Evolutionary conservation across 2,329 filamentous ascomycete genomes (phyloP), one percentile per base, ranked within the genome.

Genomic region (Macroventuria anomochaeta): DNA sequence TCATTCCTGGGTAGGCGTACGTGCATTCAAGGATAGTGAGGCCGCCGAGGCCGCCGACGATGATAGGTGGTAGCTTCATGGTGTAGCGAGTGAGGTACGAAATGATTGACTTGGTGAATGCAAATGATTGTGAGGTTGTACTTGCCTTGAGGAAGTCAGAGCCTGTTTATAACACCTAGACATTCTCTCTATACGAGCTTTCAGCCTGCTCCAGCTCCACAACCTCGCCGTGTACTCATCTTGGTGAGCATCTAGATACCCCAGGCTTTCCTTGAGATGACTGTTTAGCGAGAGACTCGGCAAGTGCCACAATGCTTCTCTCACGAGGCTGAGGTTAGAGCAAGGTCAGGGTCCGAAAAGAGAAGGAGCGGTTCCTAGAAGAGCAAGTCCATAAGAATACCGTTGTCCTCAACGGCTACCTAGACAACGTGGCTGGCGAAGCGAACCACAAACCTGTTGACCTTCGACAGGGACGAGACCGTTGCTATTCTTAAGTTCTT

Each of bases 21-120:
- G 59, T 53, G 32, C 46, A 54, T 18, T 64, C 60, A 25, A 68
- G 18, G 11, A 62, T n/a, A 3, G 57, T 47, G 2, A 61, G 26
- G 29, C 57, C 46, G n/a, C 49, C 48, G 31, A 63, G 39, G 43
- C 49, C 49, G 17, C 50, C 31, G 5, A 61, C n/a, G 42, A 52
- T 29, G 34, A 67, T 37, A 8, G 29, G 41, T 10, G 59, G 52
- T 18, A 57, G 34, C 53, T 63, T 67, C 63, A 65, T 65, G 20
- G 15, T 58, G 51, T 17, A 18, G 15, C 8, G 21, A 41, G 40
- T 18, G 5, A 31, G 6, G 29, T 26, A 29, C 32, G 8, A 23
- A n/a, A 23, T 29, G 17, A 34, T 20, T 26, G 23, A 25, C 15
- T 46, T 18, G 28, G 13, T 18, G 17, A 28, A 5, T n/a, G 0